Conservation (phyloP, 768 basidiomycete genomes). For the Kwoniella sp. region DNA sequence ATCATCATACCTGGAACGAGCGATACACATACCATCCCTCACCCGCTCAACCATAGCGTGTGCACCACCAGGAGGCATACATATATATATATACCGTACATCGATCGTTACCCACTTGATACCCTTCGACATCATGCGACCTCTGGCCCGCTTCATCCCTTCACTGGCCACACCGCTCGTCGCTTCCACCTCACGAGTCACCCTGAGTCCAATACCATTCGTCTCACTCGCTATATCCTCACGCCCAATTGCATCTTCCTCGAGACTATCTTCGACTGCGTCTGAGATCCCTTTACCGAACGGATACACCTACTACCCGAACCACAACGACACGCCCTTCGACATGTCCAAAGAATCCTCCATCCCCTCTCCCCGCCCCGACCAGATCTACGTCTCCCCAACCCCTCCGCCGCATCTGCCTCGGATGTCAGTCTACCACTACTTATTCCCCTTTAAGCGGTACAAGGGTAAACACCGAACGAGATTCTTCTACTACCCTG, state of each 20-base stretch:
- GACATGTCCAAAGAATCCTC: constrained; percentile 5
- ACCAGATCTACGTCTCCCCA: constrained; percentile 28
- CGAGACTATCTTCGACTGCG: background rate
- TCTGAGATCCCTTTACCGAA: constrained; percentile 20
- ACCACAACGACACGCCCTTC: constrained; percentile 34
- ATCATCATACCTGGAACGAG: no score
- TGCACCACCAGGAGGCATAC: background rate
- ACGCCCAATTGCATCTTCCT: background rate
- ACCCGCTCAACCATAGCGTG: background rate
- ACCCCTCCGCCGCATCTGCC: constrained; percentile 32
- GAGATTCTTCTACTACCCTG: constrained; percentile 20
- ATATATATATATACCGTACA: background rate
- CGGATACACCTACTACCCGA: constrained; percentile 33
- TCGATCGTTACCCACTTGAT: background rate
- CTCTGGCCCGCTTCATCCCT: background rate
- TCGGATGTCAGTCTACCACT: constrained; percentile 38
- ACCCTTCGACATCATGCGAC: background rate
- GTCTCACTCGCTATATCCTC: background rate
- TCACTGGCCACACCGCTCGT: background rate
- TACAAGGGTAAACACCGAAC: constrained; percentile 21
- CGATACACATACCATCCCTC: background rate
- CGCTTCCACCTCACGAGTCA: background rate
- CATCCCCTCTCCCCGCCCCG: constrained; percentile 16
- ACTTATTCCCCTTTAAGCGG: constrained; percentile 39
- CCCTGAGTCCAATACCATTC: no score